A percentile compares a stretch with the other conserved stretches of the same genome.
Evolutionary conservation across 305 asterid species (phyloP).

Genomic region (Rubia tinctorum): DNA sequence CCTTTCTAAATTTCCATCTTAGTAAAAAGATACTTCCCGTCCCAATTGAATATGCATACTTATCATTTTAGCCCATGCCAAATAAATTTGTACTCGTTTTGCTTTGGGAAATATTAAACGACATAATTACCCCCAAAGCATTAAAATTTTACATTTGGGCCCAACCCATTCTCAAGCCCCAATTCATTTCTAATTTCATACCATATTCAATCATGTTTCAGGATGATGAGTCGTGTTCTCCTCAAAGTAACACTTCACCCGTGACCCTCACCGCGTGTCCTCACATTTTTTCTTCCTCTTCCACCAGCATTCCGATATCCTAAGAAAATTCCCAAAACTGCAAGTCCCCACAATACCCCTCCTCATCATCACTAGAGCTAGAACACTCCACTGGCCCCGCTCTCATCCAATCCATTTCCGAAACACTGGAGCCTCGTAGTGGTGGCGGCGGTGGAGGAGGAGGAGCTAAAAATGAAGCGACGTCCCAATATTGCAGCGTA

Average conservation of each 20-base stretch:
- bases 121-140: too few species aligned
- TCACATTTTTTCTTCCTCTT: conserved; percentile 8
- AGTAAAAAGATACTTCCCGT: too few species aligned
- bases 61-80: too few species aligned
- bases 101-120: too few species aligned
- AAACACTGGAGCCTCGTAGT: conserved; percentile 17
- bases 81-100: too few species aligned
- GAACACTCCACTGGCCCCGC: conserved; percentile 5
- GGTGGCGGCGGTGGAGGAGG: conserved; percentile 32
- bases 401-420: conserved; percentile 16
- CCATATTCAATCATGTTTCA: conserved; percentile 98
- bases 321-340: conserved; percentile 24
- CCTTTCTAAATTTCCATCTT: too few species aligned
- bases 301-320: conserved; percentile 18
- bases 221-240: conserved; percentile 95
- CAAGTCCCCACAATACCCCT: conserved; percentile 26
- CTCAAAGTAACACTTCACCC: conserved; percentile 76
- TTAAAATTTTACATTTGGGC: too few species aligned
- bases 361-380: conserved; percentile 23
- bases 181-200: conserved; percentile 61
- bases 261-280: too few species aligned
- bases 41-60: too few species aligned
- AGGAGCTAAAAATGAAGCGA: too few species aligned
- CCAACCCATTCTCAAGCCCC: conserved; percentile 56
- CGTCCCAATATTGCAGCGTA: too few species aligned